Evolutionary conservation across 2,329 filamentous ascomycete species (phyloP).

Genomic region (Xylariaceae sp.): DNA sequence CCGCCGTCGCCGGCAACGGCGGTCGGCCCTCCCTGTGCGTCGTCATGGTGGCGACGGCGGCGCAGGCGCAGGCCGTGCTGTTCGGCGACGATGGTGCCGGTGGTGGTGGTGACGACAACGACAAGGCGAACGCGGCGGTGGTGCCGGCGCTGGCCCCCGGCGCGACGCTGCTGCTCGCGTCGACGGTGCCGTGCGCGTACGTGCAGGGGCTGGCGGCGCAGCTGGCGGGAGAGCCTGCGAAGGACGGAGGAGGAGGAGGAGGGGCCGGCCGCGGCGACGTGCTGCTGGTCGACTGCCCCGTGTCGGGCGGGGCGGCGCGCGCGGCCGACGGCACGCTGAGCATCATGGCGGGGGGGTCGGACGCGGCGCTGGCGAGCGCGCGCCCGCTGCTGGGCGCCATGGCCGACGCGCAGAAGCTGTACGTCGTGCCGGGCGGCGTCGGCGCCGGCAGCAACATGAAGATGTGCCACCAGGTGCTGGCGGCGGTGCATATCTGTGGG

Average conservation of each 20-base stretch:
- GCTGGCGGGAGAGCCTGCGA: too few species aligned
- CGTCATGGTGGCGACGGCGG: constrained; percentile 68
- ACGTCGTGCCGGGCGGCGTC: constrained; percentile 51
- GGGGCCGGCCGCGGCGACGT: constrained; percentile 53
- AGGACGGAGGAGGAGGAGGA: too few species aligned
- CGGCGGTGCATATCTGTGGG: constrained; percentile 57
- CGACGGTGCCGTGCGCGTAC: constrained; percentile 62
- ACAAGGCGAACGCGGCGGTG: constrained; percentile 40
- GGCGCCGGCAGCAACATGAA: constrained; percentile 56
- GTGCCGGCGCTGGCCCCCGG: constrained; percentile 42
- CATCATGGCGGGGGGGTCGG: constrained; percentile 62
- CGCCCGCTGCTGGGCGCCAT: constrained; percentile 55
- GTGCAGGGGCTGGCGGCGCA: constrained; percentile 52
- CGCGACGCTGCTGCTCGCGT: constrained; percentile 58
- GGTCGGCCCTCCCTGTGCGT: constrained; percentile 56
- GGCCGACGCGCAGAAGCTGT: constrained; percentile 54
- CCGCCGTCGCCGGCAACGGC: constrained; percentile 50
- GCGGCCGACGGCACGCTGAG: constrained; percentile 66
- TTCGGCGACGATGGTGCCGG: constrained; percentile 52
- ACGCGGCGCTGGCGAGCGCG: constrained; percentile 48
- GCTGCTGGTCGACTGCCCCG: constrained; percentile 61
- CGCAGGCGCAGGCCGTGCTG: constrained; percentile 59
- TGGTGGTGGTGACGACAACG: too few species aligned
- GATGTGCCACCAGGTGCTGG: constrained; percentile 56
- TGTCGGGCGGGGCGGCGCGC: constrained; percentile 61